These are phyloP conservation scores for Liquidambar formosana DNA, from an alignment of 164 flowering plant genomes.

Conservation along the genomic window DNA sequence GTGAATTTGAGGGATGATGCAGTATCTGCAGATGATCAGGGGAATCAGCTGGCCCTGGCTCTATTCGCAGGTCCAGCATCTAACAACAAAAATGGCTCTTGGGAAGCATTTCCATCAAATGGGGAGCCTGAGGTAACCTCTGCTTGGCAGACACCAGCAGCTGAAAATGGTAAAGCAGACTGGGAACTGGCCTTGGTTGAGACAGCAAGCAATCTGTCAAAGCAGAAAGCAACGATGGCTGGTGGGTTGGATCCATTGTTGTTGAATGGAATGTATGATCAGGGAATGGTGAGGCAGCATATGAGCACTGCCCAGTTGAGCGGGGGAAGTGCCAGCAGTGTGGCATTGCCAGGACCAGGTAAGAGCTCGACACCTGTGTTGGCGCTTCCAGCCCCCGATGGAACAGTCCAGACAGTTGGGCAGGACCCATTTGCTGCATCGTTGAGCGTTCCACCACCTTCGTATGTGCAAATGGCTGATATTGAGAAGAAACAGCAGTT, in stretches of 20 bases:
- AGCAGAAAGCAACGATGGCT: slow-evolving; percentile 55
- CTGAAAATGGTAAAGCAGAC: slow-evolving; percentile 64
- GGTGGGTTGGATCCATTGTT: slow-evolving; percentile 68
- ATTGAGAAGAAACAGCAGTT: slow-evolving; percentile 69
- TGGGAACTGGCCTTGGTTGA: slow-evolving; percentile 85
- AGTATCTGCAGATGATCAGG: slow-evolving; percentile 61
- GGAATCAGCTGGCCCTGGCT: slow-evolving; percentile 63
- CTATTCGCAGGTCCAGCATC: slow-evolving; percentile 58
- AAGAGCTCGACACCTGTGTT: slow-evolving; percentile 51
- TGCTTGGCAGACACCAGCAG: slow-evolving; percentile 75
- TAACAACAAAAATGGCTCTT: slow-evolving; percentile 45
- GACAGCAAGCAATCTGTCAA: slow-evolving; percentile 53
- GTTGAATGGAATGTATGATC: slow-evolving; percentile 70
- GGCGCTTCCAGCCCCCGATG: slow-evolving; percentile 78
- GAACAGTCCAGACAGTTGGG: slow-evolving; percentile 51
- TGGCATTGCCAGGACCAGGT: slow-evolving; percentile 53
- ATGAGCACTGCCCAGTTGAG: slow-evolving; percentile 39
- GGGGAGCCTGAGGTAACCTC: slow-evolving; percentile 55
- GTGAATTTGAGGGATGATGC: slow-evolving; percentile 61
- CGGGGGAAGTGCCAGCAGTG: slow-evolving; percentile 75
- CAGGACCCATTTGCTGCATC: slow-evolving; percentile 76
- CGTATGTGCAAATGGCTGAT: slow-evolving; percentile 75
- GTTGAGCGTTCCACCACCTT: slow-evolving; percentile 53
- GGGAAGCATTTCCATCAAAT: slow-evolving; percentile 63
- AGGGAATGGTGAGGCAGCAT: slow-evolving; percentile 64